phyloP scores from a whole-genome alignment of 1,284 basidiomycete genomes.

The Golubevia pallescens region DNA sequence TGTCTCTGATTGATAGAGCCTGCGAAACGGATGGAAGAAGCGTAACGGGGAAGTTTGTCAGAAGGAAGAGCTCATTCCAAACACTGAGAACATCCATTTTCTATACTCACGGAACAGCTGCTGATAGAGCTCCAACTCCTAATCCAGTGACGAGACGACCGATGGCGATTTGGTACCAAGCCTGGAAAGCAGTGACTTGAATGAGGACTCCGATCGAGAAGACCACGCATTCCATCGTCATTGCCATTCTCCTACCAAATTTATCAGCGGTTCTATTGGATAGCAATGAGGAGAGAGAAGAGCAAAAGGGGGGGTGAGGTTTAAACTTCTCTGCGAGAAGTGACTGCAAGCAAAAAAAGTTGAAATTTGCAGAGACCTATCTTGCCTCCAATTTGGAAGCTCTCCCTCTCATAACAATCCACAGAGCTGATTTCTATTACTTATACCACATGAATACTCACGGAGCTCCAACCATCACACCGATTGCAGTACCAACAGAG shows the following conservation, averaged over 20 bases:
- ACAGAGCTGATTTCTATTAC: too few relatives aligned
- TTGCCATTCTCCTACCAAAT: constrained; percentile 75
- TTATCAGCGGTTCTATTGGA: constrained; percentile 68
- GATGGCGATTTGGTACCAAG: constrained; percentile 73
- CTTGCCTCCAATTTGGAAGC: too few relatives aligned
- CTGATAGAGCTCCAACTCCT: too few relatives aligned
- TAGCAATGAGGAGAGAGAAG: constrained; percentile 33
- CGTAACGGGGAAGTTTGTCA: background rate
- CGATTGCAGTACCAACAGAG: constrained; percentile 53
- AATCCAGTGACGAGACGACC: constrained; percentile 75
- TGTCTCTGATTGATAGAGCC: constrained; percentile 78
- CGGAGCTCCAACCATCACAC: too few relatives aligned
- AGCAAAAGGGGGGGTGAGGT: too few relatives aligned
- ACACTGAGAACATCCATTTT: background rate
- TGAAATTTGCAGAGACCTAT: too few relatives aligned
- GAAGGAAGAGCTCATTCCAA: background rate
- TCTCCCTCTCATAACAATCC: too few relatives aligned
- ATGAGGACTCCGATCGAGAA: constrained; percentile 77
- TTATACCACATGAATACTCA: too few relatives aligned
- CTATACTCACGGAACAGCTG: background rate
- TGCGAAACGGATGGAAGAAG: constrained; percentile 53
- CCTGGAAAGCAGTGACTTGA: constrained; percentile 66
- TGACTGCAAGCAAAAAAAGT: too few relatives aligned
- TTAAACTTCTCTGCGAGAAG: too few relatives aligned
- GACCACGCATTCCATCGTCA: constrained; percentile 73